Evolutionary conservation across 2,329 filamentous ascomycete species (phyloP).

Genomic region (Neobulgaria alba): DNA sequence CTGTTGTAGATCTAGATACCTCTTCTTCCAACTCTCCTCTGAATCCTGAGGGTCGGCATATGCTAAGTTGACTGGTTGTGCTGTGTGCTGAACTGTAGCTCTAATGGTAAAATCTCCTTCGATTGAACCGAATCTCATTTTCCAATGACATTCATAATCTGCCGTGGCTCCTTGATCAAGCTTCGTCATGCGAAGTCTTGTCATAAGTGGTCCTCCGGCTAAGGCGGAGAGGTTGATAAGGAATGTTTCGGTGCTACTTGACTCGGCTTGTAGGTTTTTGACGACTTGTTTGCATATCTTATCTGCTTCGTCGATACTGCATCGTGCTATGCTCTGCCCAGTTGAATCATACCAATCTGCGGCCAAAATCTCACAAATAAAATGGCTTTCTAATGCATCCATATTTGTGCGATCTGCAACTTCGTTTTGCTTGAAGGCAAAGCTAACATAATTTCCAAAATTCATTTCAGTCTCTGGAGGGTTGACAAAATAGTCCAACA

Average conservation of each 20-base stretch:
- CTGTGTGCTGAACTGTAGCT: conserved; percentile 31
- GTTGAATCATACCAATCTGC: conserved; percentile 44
- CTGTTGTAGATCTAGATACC: conserved; percentile 49
- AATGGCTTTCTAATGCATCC: conserved; percentile 46
- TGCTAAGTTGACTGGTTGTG: conserved; percentile 10
- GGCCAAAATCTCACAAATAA: conserved; percentile 41
- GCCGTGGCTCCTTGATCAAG: conserved; percentile 36
- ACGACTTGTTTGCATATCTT: conserved; percentile 47
- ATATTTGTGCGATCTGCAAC: conserved; percentile 40
- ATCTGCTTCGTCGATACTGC: conserved; percentile 43
- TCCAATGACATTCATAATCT: conserved; percentile 46
- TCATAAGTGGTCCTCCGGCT: conserved; percentile 45
- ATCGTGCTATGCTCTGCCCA: conserved; percentile 35
- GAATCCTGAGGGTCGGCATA: conserved; percentile 11
- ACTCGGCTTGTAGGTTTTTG: conserved; percentile 42
- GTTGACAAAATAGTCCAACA: conserved; percentile 25
- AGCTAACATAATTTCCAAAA: conserved; percentile 21
- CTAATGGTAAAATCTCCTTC: conserved; percentile 45
- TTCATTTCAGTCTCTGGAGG: conserved; percentile 16
- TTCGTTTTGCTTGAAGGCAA: conserved; percentile 25
- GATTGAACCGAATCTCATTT: conserved; percentile 45
- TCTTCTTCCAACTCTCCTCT: conserved; percentile 39
- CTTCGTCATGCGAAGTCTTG: conserved; percentile 35
- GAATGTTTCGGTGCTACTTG: conserved; percentile 45
- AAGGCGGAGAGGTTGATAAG: conserved; percentile 51